Conservation (phyloP, 805 yeast species). For the Groenewaldozyma salmanticensis region DNA sequence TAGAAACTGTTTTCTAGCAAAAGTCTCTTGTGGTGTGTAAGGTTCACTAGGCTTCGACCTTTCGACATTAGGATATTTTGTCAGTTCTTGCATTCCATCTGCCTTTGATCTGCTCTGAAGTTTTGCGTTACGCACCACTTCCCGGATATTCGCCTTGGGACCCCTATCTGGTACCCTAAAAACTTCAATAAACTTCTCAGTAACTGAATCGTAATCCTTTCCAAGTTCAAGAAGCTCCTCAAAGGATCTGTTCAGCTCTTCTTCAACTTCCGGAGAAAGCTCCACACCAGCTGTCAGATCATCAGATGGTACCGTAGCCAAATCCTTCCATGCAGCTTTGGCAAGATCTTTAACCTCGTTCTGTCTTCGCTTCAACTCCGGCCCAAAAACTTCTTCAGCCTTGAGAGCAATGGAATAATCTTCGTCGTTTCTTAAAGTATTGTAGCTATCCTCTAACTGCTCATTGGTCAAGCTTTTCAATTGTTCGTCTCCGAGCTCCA, state of each 20-base stretch:
- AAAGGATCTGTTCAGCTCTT: slow-evolving; percentile 22
- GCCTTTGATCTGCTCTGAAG: slow-evolving; percentile 7
- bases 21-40: slow-evolving; percentile 69
- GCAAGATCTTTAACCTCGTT: not conserved
- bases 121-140: not conserved
- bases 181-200: slow-evolving; percentile 3
- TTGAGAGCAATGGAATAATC: not conserved
- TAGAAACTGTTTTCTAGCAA: slow-evolving; percentile 61
- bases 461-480: not conserved
- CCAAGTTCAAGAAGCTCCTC: slow-evolving; percentile 22
- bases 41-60: slow-evolving; percentile 54
- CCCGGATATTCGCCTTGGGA: slow-evolving; percentile 2
- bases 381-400: not conserved
- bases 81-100: slow-evolving; percentile 14
- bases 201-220: slow-evolving; percentile 17
- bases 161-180: slow-evolving; percentile 3
- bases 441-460: not conserved
- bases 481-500: not conserved
- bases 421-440: not conserved
- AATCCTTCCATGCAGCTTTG: not conserved
- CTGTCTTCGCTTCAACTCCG: not conserved
- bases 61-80: slow-evolving; percentile 50
- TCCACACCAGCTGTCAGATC: slow-evolving; percentile 8
- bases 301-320: not conserved
- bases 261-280: slow-evolving; percentile 24